A percentile compares a stretch with the other conserved stretches of the same genome.
phyloP scores from a whole-genome alignment of 345 rosid genomes.

The Citrus maxima region DNA sequence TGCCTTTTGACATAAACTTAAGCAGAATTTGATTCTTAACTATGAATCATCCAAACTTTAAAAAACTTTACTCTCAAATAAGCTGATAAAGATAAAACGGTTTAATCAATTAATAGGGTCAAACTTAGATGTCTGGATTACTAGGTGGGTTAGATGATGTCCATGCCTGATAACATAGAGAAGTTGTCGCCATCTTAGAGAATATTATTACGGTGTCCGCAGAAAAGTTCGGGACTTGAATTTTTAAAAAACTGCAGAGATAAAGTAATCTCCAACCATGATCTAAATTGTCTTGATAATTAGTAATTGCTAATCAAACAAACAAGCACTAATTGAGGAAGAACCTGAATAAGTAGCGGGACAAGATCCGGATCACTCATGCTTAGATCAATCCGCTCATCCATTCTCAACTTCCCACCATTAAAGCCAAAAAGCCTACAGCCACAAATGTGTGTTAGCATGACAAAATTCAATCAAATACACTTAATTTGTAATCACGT shows the following conservation, averaged over 20 bases:
- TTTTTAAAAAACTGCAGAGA: not conserved
- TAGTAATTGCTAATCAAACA: constrained; percentile 3
- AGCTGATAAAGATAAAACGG: no score
- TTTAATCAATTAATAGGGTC: not conserved
- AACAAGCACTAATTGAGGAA: not conserved
- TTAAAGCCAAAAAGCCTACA: constrained; percentile 77
- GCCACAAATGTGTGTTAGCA: constrained; percentile 4
- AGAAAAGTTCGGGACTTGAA: not conserved
- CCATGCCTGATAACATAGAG: not conserved
- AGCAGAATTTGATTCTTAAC: not conserved
- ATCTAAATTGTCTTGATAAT: not conserved
- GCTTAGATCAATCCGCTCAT: constrained; percentile 88
- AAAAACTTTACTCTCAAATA: not conserved
- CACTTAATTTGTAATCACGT: not conserved
- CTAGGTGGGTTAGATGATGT: not conserved
- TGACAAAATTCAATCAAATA: not conserved
- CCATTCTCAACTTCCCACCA: constrained; percentile 93
- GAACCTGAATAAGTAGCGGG: constrained; percentile 91
- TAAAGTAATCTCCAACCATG: not conserved
- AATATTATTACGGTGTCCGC: not conserved
- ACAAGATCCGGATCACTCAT: constrained; percentile 98
- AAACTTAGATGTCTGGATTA: not conserved
- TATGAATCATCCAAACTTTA: not conserved
- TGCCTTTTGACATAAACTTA: not conserved
- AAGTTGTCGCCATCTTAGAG: not conserved